phyloP scores from a whole-genome alignment of 2,329 filamentous ascomycete genomes.

The Fusarium transvaalense region DNA sequence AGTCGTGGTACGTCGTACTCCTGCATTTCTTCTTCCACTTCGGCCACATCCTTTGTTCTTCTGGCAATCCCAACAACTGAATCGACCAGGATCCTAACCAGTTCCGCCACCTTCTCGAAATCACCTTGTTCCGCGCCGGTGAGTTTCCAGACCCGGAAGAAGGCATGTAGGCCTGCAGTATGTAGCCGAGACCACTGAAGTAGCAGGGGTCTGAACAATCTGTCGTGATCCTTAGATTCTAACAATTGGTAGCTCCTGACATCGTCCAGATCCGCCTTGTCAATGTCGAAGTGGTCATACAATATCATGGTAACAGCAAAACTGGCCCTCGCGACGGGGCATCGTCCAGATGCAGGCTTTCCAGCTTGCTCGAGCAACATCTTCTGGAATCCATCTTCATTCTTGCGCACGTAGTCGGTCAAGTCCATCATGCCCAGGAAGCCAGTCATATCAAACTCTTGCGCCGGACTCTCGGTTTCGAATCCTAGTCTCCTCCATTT shows the following conservation, averaged over 20 bases:
- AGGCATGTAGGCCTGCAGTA: constrained; percentile 84
- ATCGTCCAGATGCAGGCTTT: constrained; percentile 77
- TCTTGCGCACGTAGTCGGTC: constrained; percentile 90
- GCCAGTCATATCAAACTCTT: constrained; percentile 87
- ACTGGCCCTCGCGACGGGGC: constrained; percentile 88
- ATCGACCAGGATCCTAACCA: constrained; percentile 90
- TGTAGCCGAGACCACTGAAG: constrained; percentile 95
- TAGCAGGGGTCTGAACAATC: constrained; percentile 85
- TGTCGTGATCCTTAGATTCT: constrained; percentile 84
- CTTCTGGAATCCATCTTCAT: constrained; percentile 94
- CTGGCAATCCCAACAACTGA: constrained; percentile 86
- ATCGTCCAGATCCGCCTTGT: constrained; percentile 84
- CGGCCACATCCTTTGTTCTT: constrained; percentile 84
- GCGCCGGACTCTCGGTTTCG: constrained; percentile 85
- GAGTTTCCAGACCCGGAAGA: constrained; percentile 92
- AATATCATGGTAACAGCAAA: constrained; percentile 87
- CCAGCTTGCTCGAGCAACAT: constrained; percentile 89
- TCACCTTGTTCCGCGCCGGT: constrained; percentile 88
- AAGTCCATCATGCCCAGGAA: constrained; percentile 98
- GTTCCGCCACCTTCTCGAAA: constrained; percentile 92
- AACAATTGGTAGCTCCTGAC: constrained; percentile 79
- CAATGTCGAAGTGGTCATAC: constrained; percentile 96
- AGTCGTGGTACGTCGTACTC: constrained; percentile 85
- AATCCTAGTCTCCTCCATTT: constrained; percentile 96
- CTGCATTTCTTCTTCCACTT: constrained; percentile 89